phyloP scores from a whole-genome alignment of 306 rosid species.

The Abrus precatorius region DNA sequence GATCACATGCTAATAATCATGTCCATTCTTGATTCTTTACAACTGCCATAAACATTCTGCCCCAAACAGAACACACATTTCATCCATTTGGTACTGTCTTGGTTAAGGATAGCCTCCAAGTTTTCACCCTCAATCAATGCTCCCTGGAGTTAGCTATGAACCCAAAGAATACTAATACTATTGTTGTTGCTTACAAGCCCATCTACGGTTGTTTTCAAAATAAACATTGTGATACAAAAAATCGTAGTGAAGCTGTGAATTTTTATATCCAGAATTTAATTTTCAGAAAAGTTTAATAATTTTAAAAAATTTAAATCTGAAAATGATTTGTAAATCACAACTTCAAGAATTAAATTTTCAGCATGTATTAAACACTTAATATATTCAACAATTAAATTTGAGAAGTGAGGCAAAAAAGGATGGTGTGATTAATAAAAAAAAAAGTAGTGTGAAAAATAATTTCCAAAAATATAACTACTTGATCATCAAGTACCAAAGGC shows the following conservation, averaged over 20 bases:
- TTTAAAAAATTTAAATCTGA: too few species aligned
- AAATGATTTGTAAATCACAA: too few species aligned
- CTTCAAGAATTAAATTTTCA: too few species aligned
- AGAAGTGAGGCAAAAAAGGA: too few species aligned
- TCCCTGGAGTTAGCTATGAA: not conserved
- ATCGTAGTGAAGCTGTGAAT: constrained; percentile 3
- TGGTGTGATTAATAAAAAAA: too few species aligned
- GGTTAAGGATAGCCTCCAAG: not conserved
- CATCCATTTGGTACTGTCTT: not conserved
- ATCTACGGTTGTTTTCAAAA: not conserved
- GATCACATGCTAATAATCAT: not conserved
- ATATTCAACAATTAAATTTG: too few species aligned
- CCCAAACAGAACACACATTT: not conserved
- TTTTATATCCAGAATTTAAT: too few species aligned
- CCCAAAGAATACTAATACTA: not conserved
- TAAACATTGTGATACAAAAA: not conserved
- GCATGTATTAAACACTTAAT: too few species aligned
- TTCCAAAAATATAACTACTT: not conserved
- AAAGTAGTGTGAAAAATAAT: too few species aligned
- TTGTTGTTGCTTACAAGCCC: not conserved
- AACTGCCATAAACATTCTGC: not conserved
- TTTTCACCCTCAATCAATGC: not conserved
- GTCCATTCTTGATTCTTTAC: not conserved
- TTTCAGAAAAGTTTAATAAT: too few species aligned
- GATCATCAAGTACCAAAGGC: constrained; percentile 9